Evolutionary conservation across 768 basidiomycete species (phyloP).

Genomic region (Chalciporus piperatus): DNA sequence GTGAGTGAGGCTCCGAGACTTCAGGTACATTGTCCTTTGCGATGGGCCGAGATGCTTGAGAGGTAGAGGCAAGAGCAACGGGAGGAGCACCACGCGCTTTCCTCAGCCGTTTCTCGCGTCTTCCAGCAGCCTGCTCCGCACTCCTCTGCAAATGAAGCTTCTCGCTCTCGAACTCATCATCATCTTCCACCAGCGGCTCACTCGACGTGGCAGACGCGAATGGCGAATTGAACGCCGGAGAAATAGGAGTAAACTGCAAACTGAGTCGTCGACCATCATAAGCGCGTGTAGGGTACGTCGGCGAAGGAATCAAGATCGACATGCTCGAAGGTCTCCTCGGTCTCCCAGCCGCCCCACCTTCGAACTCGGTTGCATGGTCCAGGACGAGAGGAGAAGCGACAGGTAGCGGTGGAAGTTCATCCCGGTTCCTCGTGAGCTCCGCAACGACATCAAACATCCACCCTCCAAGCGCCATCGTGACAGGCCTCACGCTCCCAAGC

Average conservation of each 20-base stretch:
- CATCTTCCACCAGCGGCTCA: conserved; percentile 30
- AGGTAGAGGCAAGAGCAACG: background rate
- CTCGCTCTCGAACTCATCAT: conserved; percentile 45
- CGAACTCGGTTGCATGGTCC: conserved; percentile 21
- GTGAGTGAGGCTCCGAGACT: background rate
- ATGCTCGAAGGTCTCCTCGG: conserved; percentile 29
- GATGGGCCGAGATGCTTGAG: conserved; percentile 7
- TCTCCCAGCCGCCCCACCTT: conserved; percentile 21
- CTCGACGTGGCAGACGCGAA: conserved; percentile 7
- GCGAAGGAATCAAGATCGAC: conserved; percentile 38
- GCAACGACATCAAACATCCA: conserved; percentile 85
- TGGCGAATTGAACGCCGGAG: conserved; percentile 38
- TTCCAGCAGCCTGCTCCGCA: conserved; percentile 38
- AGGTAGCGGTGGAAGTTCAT: conserved; percentile 16
- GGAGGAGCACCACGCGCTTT: conserved; percentile 1
- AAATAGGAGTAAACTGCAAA: conserved; percentile 64
- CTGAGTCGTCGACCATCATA: conserved; percentile 39
- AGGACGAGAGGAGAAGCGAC: conserved; percentile 13
- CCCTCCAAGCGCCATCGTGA: conserved; percentile 54
- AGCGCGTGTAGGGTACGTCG: conserved; percentile 28
- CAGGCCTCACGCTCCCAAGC: conserved; percentile 42
- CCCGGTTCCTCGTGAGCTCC: conserved; percentile 48
- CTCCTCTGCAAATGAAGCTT: conserved; percentile 41
- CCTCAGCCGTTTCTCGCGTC: conserved; percentile 29
- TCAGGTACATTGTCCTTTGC: conserved; percentile 1